Conservation (phyloP, 768 basidiomycete species). For the Termitomyces sp. region DNA sequence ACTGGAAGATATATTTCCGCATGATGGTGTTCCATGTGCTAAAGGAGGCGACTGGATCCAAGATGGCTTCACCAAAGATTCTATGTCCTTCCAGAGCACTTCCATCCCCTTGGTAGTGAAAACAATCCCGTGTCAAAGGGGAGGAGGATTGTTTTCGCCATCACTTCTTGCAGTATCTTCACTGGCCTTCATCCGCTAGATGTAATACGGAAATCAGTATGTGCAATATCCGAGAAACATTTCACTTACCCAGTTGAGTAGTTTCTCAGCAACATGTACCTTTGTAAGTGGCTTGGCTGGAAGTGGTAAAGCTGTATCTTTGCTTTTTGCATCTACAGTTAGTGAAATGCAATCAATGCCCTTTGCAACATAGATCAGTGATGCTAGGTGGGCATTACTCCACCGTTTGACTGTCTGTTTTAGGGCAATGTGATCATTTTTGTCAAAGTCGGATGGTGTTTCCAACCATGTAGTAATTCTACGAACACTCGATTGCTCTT, state of each 20-base stretch:
- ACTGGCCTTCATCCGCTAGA: not conserved
- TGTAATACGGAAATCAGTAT: no score
- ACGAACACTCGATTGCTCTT: not conserved
- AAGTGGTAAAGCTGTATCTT: not conserved
- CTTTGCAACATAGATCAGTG: not conserved
- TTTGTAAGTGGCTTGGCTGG: not conserved
- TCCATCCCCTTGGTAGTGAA: slow-evolving; percentile 6
- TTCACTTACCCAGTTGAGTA: not conserved
- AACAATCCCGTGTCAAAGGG: not conserved
- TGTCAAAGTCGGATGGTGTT: not conserved
- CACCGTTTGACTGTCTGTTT: not conserved
- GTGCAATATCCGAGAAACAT: no score
- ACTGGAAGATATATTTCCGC: slow-evolving; percentile 30
- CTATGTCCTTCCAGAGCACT: not conserved
- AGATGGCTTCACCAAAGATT: slow-evolving; percentile 18
- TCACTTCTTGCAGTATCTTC: not conserved
- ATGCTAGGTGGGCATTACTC: not conserved
- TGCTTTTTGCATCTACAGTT: not conserved
- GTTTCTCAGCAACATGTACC: not conserved
- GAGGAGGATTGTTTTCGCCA: not conserved
- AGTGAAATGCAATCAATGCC: not conserved
- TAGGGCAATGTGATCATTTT: not conserved
- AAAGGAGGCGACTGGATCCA: slow-evolving; percentile 24
- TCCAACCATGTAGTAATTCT: not conserved
- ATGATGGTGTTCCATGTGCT: slow-evolving; percentile 13